phyloP scores from a whole-genome alignment of 75 land plant genomes.

The Selaginella tamariscina region DNA sequence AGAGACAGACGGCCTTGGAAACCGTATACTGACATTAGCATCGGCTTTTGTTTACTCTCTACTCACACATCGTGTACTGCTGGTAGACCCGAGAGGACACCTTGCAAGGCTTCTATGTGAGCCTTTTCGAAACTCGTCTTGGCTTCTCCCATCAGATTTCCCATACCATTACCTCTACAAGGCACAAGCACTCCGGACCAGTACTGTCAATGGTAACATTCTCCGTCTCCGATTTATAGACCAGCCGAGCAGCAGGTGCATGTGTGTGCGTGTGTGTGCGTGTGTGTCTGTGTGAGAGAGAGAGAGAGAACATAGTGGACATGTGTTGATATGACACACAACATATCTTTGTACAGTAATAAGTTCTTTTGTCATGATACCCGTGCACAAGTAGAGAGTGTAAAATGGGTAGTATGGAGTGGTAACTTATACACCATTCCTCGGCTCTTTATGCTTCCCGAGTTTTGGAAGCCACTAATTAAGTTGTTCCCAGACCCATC shows the following conservation, averaged over 20 bases:
- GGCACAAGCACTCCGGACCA: background rate
- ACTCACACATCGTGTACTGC: no score
- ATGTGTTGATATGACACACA: no score
- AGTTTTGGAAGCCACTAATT: constrained; percentile 6
- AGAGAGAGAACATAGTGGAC: no score
- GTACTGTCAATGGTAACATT: background rate
- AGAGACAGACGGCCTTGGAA: background rate
- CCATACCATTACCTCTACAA: constrained; percentile 6
- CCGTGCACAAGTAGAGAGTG: constrained; percentile 16
- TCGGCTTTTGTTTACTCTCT: background rate
- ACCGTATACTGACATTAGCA: background rate
- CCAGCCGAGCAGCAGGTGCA: no score
- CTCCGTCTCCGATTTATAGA: no score
- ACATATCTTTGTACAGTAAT: background rate
- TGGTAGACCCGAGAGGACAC: no score
- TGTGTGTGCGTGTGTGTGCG: no score
- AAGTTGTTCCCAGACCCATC: constrained; percentile 19
- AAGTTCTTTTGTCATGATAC: constrained; percentile 7
- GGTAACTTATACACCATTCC: constrained; percentile 22
- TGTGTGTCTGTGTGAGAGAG: no score
- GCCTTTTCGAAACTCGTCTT: constrained; percentile 15
- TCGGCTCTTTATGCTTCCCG: constrained; percentile 10
- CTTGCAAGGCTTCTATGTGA: background rate
- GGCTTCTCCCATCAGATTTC: constrained; percentile 21
- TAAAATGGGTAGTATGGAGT: constrained; percentile 17